Evolutionary conservation across 2,329 filamentous ascomycete genomes (phyloP), one percentile per base, ranked within the genome.

Genomic region (Nemania abortiva): DNA sequence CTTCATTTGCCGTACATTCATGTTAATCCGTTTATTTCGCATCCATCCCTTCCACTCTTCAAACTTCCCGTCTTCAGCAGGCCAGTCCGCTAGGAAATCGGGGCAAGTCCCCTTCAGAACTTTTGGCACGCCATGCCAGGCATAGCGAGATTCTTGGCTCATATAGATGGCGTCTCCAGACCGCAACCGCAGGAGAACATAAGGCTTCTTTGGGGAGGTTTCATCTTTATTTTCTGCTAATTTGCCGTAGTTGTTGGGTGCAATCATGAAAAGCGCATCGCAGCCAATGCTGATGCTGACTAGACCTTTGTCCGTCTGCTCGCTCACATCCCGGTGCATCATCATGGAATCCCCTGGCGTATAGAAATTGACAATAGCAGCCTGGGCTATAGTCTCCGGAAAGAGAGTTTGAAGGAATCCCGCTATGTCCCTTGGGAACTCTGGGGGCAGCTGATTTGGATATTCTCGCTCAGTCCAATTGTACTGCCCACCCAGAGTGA

Each of bases 61-160:
- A 76, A 88, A 94, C 52, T 80, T 81, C 15, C 81, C 84, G n/a
- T 81, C 82, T 50, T 82, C 79, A 2, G 85, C 84, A 0, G 95
- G 95, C 95, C 95, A 98, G 50, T 91, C 83, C 65, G 84, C 82
- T 58, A 98, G 80, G 80, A 90, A 92, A 0, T 82, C 82, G 0
- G 95, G 95, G 80, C 95, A 98, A 0, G 93, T 97, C 0, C 83
- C 88, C 55, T 89, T 87, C 42, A 98, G 77, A 13, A 98, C 91
- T 79, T 95, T 96, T 6, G 96, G 95, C 13, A 98, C 94, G 13
- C 93, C 95, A 82, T 98, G 96, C 95, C 95, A 98, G 1, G 95
- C 95, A 81, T 94, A 97, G 52, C 96, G 86, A 3, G 93, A 91
- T 66, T 89, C 85, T 22, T 91, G 88, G 58, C 89, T 90, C 95